Base-by-base conservation (phyloP, 352 stramenopile genomes). In the Aphanomyces cochlioides region DNA sequence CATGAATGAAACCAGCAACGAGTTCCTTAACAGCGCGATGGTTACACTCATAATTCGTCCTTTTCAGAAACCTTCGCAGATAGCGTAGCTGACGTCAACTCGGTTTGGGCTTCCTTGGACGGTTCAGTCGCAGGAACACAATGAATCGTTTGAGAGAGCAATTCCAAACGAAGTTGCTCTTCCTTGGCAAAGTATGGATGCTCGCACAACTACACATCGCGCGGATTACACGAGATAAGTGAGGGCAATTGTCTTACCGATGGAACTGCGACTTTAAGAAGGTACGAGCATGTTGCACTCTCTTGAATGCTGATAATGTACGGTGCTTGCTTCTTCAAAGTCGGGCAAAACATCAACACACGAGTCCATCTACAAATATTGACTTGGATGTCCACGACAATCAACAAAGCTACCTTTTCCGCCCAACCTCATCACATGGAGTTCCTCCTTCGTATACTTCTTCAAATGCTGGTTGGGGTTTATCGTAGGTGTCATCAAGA, bases 161-260 rank as follows among this genome's bases (percentile, higher is more conserved):
- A 61, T 12, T 82, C 76, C 38, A 84, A 80, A 59, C 74, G 81
- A 37, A 79, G 85, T 37, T 81, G 75, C 63, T 90, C 81, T 47
- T 90, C 81, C 39, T 79, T 90, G 61, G 90, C 74, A 68, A 94
- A 94, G 56, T 94, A 83, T 63, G 87, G 87, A 72, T 94, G 87
- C 59, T 90, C 80, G 54, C 87, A 94, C 39, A 94, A 12, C 64
- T 70, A 70, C n/a, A 41, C n/a, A 69, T 58, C 43, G n/a, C 19
- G 43, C 10, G 4, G 53, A 45, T 5, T 60, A 0, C 2, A 37
- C 3, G 7, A 69, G 8, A 39, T 7, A 60, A 38, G 8, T 12
- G 0, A 15, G 1, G 6, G 57, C 8, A 28, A 64, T 12, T 58
- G 7, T 38, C 50, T 7, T 61, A 70, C 73, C 57, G 82, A 76